Base-by-base conservation (phyloP, 106 monocot genomes). In the Apostasia ramifera region DNA sequence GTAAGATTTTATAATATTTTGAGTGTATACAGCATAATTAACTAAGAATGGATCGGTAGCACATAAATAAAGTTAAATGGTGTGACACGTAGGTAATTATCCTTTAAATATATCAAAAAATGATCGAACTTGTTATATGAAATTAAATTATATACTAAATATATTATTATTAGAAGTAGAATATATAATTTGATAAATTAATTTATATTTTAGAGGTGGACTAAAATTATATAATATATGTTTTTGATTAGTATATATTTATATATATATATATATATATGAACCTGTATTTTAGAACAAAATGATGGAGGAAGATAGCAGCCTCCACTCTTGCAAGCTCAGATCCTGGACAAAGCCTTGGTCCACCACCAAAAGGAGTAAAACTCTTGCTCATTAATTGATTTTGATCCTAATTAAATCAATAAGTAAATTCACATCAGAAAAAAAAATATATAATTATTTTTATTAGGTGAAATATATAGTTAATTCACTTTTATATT, bases 331-430 rank as follows among this genome's bases (percentile, higher is more conserved):
- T 94, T 10, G 89, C 89, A 66, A 94, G 86, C 63, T 94, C 89
- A 71, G 78, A 86, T 62, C 93, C 93, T 42, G 86, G 86, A 63
- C 93, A 94, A 8, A 84, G 78, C 70, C 89, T 85, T 73, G 82
- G 44, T 11, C 93, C 89, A 66, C 93, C 93, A 51, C 93, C 93
- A 75, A 94, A 94, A 1, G 93, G 93, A 64, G 84, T 82, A 37
- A 80, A 80, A 40, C 80, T 86, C 76, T 94, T 89, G 83, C 73
- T 59, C 74, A 79, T 66, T 71, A 71, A 37, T 64, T 77, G 84
- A 53, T 69, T 88, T 52, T 84, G 77, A 13, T 77, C 84, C 88
- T 88, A 52, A 14, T 57, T 5, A 68, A 68, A 15, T 58, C 11
- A 5, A 53, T 5, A 7, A 53, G 0, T 53, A 5, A 7, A 7